Conservation (phyloP, 805 yeast genomes). For the Metschnikowia lochheadii region DNA sequence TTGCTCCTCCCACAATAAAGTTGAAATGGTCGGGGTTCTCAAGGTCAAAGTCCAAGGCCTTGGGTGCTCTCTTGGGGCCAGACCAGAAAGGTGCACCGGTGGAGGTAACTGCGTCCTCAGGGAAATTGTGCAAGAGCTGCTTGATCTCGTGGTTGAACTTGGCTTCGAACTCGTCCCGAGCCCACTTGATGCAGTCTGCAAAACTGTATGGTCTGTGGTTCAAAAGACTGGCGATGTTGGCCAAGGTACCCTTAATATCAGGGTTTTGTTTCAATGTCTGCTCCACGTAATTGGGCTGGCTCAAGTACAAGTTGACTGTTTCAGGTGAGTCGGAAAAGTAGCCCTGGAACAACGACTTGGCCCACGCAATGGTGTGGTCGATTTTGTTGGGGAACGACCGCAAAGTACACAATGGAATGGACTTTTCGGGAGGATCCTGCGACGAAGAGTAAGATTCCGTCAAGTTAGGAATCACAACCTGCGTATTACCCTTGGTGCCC, state of each 20-base stretch:
- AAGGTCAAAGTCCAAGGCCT: slow-evolving; percentile 73
- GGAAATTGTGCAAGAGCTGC: slow-evolving; percentile 92
- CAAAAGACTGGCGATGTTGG: slow-evolving; percentile 72
- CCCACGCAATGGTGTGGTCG: slow-evolving; percentile 99
- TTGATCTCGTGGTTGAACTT: slow-evolving; percentile 81
- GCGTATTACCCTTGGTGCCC: slow-evolving; percentile 98
- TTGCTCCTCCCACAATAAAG: slow-evolving; percentile 86
- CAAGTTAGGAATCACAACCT: slow-evolving; percentile 87
- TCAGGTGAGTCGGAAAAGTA: slow-evolving; percentile 88
- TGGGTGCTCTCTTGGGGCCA: slow-evolving; percentile 95
- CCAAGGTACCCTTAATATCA: slow-evolving; percentile 82
- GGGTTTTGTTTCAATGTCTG: slow-evolving; percentile 86
- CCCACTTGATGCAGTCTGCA: slow-evolving; percentile 95
- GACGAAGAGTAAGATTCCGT: slow-evolving; percentile 96
- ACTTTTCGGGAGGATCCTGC: slow-evolving; percentile 97
- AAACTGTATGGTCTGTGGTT: slow-evolving; percentile 81
- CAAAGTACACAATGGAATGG: slow-evolving; percentile 94
- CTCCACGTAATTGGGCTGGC: slow-evolving; percentile 92
- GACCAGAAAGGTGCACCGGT: slow-evolving; percentile 96
- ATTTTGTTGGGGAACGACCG: slow-evolving; percentile 97
- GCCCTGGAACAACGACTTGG: slow-evolving; percentile 90
- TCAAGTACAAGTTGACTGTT: slow-evolving; percentile 83
- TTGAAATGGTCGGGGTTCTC: slow-evolving; percentile 73
- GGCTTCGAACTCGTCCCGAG: slow-evolving; percentile 80
- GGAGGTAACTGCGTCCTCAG: slow-evolving; percentile 86